A percentile compares a stretch with the other conserved stretches of the same genome.
Evolutionary conservation across 345 rosid genomes (phyloP).

Genomic region (Salix brachista): DNA sequence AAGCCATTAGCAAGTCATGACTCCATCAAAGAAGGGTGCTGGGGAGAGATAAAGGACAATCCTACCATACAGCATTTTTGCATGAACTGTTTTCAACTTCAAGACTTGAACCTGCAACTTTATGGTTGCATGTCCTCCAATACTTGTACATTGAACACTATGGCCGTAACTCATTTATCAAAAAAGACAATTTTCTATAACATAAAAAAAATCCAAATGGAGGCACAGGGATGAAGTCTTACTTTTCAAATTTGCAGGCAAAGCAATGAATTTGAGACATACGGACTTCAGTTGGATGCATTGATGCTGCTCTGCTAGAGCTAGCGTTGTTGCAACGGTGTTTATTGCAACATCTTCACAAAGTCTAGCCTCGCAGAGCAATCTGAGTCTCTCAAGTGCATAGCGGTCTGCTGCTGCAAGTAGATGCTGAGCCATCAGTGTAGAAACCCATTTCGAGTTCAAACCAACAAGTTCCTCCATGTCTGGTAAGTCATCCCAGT

Average conservation of each 20-base stretch:
- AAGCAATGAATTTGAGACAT: slow-evolving; percentile 33
- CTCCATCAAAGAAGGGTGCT: neutral
- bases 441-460: slow-evolving; percentile 22
- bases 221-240: neutral
- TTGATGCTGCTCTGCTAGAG: slow-evolving; percentile 37
- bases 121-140: neutral
- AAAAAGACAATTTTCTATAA: neutral
- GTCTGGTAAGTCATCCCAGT: slow-evolving; percentile 31
- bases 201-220: neutral
- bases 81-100: neutral
- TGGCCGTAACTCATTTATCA: neutral
- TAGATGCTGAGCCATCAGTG: slow-evolving; percentile 32
- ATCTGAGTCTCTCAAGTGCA: slow-evolving; percentile 31
- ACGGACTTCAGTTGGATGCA: slow-evolving; percentile 29
- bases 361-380: slow-evolving; percentile 30
- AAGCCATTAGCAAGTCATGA: neutral
- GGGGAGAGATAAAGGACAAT: neutral
- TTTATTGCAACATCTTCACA: slow-evolving; percentile 32
- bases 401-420: slow-evolving; percentile 34
- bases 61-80: neutral
- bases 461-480: slow-evolving; percentile 26
- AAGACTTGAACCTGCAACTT: neutral
- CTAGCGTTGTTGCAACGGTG: slow-evolving; percentile 32
- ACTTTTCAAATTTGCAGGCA: slow-evolving; percentile 33
- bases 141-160: neutral